Percentiles rank a stretch among this genome's conserved stretches.
phyloP scores from a whole-genome alignment of 2,329 filamentous ascomycete species.

The Hymenoscyphus fructigenus region DNA sequence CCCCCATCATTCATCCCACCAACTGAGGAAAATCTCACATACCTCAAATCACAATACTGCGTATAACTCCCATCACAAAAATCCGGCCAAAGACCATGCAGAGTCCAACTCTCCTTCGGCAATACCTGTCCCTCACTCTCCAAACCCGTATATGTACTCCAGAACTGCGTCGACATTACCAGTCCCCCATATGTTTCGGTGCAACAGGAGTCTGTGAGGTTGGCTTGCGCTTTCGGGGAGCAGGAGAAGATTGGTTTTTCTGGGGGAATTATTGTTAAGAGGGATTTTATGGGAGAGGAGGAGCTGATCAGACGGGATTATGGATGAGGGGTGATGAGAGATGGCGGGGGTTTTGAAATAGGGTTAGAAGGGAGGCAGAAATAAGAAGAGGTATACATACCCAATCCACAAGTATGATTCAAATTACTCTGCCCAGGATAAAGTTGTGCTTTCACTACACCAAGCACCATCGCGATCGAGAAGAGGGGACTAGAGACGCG shows the following conservation, averaged over 20 bases:
- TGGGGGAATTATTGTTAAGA: constrained; percentile 11
- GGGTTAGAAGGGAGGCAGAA: not conserved
- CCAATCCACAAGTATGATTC: constrained; percentile 31
- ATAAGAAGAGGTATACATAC: too few species aligned
- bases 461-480: not conserved
- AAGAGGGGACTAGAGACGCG: not conserved
- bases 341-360: too few species aligned
- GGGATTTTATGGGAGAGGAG: not conserved
- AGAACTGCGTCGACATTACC: constrained; percentile 62
- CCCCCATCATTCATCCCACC: not conserved
- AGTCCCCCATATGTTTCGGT: constrained; percentile 64
- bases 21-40: constrained; percentile 3
- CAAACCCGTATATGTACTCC: constrained; percentile 62
- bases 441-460: constrained; percentile 18
- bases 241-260: constrained; percentile 46
- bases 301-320: not conserved
- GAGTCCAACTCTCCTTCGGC: constrained; percentile 55
- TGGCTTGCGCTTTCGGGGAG: constrained; percentile 45
- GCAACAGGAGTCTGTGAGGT: constrained; percentile 60
- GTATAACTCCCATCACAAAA: constrained; percentile 58
- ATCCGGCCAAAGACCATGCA: constrained; percentile 45
- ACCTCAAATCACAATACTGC: constrained; percentile 63
- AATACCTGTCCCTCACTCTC: constrained; percentile 58
- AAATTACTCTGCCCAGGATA: constrained; percentile 31
- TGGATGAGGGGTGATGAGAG: not conserved